Base-by-base conservation (phyloP, 176 grass and related monocot species). In the Bothriochloa decipiens region DNA sequence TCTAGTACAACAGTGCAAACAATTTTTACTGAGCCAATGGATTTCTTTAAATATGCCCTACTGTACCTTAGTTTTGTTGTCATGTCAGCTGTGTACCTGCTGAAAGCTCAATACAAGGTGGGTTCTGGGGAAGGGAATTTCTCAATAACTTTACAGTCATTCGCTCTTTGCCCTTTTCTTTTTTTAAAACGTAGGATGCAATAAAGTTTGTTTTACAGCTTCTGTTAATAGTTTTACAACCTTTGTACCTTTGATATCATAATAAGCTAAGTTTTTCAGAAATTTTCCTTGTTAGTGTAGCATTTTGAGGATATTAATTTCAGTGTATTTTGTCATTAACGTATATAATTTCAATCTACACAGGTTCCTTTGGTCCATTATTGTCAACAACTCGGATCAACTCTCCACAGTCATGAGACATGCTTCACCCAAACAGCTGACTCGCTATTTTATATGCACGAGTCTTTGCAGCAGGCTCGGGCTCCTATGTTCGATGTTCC, bases 351-450 rank as follows among this genome's bases (percentile, higher is more conserved):
- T 76, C 22, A 27, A 68, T 87, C 26, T 87, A 15, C 74, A 36
- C 87, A 99, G 96, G 96, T 91, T 74, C 93, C 96, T 18, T 89
- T 99, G 88, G 91, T 99, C 46, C 75, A 94, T 86, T 93, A 99
- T 65, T 99, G 93, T 85, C 91, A 95, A 86, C 96, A 99, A 71
- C 96, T 99, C 82, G 93, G 89, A 61, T 83, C 93, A 20, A 99
- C 96, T 74, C 90, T 99, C 58, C 92, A 86, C 25, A 92, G 82
- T 61, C 96, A 99, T 82, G 96, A 99, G 70, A 91, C 88, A 47
- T 99, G 96, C 79, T 99, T 99, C 83, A 96, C 91, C 43, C 93
- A 96, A 89, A 99, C 96, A 87, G 96, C 96, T 26, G 96, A 99
- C 69, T 99, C 84, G 0, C 74, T 99, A 71, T 99, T 89, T 82